Percentiles rank a stretch among this genome's conserved stretches.
phyloP scores from a whole-genome alignment of 331 rosid species.

The Stylosanthes scabra region DNA sequence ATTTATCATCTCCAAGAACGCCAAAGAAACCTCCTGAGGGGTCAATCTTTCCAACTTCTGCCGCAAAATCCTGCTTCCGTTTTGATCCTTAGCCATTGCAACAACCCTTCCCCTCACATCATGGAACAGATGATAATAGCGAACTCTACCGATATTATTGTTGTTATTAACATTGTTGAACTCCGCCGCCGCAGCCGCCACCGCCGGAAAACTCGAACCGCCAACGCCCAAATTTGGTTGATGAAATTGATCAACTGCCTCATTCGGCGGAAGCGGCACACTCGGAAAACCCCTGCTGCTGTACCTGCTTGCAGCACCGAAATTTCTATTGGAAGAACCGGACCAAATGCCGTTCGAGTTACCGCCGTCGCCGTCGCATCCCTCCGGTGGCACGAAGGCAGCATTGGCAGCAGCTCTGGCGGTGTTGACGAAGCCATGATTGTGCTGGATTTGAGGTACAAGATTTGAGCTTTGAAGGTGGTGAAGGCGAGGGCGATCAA shows the following conservation, averaged over 20 bases:
- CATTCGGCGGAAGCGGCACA: conserved; percentile 9
- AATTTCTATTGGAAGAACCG: not conserved
- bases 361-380: not conserved
- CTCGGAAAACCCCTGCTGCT: not conserved
- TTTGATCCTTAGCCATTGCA: conserved; percentile 48
- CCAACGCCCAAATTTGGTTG: not conserved
- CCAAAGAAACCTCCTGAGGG: conserved; percentile 19
- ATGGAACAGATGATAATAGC: conserved; percentile 20
- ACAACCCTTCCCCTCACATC: conserved; percentile 37
- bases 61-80: conserved; percentile 48
- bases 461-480: conserved; percentile 9
- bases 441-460: not conserved
- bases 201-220: not conserved
- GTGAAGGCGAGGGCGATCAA: not conserved
- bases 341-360: not conserved
- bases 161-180: not conserved
- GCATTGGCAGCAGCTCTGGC: not conserved
- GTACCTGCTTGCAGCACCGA: not conserved
- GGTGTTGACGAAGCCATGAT: not conserved
- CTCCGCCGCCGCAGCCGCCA: not conserved
- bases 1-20: conserved; percentile 49
- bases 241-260: conserved; percentile 7
- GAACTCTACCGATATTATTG: not conserved
- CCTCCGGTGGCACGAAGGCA: conserved; percentile 1
- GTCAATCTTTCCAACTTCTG: conserved; percentile 36